These are phyloP conservation scores for Cordyceps fumosorosea DNA, from an alignment of 2,329 filamentous ascomycete genomes.

Conservation along the genomic window DNA sequence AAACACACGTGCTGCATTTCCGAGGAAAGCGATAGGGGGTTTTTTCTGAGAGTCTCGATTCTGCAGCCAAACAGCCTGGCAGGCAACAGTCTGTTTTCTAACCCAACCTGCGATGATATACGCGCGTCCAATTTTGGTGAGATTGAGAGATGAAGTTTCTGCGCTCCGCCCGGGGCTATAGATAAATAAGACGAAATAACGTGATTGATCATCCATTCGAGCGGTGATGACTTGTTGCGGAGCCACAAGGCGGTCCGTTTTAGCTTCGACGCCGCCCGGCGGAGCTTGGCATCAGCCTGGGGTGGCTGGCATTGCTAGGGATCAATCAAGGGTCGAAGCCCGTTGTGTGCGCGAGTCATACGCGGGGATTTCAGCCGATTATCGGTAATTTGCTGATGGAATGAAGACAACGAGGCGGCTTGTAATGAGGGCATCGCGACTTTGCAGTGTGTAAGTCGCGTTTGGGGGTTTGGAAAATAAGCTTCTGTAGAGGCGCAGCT, in stretches of 20 bases:
- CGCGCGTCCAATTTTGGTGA: not conserved
- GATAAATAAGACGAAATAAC: not conserved
- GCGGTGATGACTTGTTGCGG: not conserved
- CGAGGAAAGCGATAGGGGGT: not conserved
- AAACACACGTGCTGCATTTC: conserved; percentile 10
- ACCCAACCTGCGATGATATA: not conserved
- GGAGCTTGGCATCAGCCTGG: conserved; percentile 2
- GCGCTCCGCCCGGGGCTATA: not conserved
- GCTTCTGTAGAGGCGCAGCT: conserved; percentile 1
- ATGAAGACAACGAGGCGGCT: not conserved
- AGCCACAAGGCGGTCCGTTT: not conserved
- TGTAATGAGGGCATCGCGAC: not conserved
- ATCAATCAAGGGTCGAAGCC: not conserved
- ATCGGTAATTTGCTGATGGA: not conserved
- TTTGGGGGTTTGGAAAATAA: conserved; percentile 4
- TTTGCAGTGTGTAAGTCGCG: not conserved
- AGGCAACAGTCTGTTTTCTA: not conserved
- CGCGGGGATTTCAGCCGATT: no score
- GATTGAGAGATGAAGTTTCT: not conserved
- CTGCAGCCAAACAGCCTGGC: not conserved
- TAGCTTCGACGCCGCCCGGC: not conserved
- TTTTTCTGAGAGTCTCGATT: not conserved
- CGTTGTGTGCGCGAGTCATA: no score
- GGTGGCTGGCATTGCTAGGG: not conserved
- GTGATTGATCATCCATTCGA: not conserved